Evolutionary conservation across 108 stramenopile genomes (phyloP), one percentile per base, ranked within the genome.

Genomic region (Epipyxis sp.): DNA sequence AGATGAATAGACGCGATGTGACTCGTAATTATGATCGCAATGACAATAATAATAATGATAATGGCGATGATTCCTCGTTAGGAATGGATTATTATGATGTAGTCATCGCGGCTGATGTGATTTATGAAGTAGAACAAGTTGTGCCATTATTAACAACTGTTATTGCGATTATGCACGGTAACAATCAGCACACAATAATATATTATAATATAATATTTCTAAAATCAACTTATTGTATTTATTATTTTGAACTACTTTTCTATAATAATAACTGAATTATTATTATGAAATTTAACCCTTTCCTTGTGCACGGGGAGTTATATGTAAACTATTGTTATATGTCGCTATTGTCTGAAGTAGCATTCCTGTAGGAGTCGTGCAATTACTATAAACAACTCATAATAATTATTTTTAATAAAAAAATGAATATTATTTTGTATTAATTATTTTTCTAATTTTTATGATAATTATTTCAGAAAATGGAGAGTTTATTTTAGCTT

Each of bases 91-190:
- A 65, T 35, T 65, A 32, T 37, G 61, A 65, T 32, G 61, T 65
- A 3, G 10, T 65, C 34, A 29, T 65, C 6, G 61, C 61, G 25
- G 61, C 61, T 37, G 61, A 65, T 37, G 61, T 65, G 30, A 65
- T 65, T 25, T 65, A 65, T 37, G 61, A 65, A 65, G 61, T 32
- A 10, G 61, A 65, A 10, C 61, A 65, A 65, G 25, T 65, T 29
- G 34, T 13, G 61, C 61, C 61, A 32, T 65, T 65, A 37, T 35
- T 65, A 6, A 25, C 3, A 6, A 65, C 61, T 29, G 61, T 37
- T 10, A 6, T 6, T 16, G 34, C 34, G 20, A 65, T 65, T 32
- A 32, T 65, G 61, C 20, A 65, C 10, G 34, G 61, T 65, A 65
- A 65, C 30, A 32, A 32, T 32, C 6, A 35, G 13, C 46, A 50